Evolutionary conservation across 208 protist genomes (phyloP).

Genomic region (Leishmania mexicana): DNA sequence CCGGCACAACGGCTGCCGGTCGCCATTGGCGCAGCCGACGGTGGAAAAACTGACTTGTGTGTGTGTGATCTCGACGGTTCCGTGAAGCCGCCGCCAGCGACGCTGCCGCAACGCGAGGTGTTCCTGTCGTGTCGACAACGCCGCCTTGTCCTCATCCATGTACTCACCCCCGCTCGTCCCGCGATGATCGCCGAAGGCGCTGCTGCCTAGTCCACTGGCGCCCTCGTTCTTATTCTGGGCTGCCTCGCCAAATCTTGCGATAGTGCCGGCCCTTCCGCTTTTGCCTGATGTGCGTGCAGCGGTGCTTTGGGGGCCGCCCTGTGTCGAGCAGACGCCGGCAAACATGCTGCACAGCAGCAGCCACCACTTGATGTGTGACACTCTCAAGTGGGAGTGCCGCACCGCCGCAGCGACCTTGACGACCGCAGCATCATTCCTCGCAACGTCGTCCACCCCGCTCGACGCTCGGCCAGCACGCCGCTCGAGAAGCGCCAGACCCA

Average conservation of each 20-base stretch:
- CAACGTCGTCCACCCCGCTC: neutral
- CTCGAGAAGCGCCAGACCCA: slow-evolving; percentile 9
- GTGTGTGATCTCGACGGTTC: slow-evolving; percentile 15
- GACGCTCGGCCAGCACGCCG: neutral
- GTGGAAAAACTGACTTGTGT: slow-evolving; percentile 4
- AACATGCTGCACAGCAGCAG: slow-evolving; percentile 5
- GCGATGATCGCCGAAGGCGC: neutral
- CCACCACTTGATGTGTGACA: slow-evolving; percentile 35
- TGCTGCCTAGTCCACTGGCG: neutral
- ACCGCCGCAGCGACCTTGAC: slow-evolving; percentile 14
- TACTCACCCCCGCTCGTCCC: neutral
- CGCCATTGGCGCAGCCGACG: neutral
- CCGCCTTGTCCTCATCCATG: neutral
- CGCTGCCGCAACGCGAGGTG: neutral
- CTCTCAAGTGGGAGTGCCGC: slow-evolving; percentile 8
- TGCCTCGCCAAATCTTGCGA: neutral
- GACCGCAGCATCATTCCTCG: neutral
- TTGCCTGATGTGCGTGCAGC: neutral
- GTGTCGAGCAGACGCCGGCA: neutral
- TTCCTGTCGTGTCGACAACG: neutral
- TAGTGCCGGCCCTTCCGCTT: neutral
- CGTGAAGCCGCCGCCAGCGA: neutral
- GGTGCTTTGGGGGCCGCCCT: neutral
- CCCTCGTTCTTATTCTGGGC: neutral
- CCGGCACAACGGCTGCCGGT: slow-evolving; percentile 18